Conservation (phyloP, 108 stramenopile genomes). For the Skeletonema marinoi region DNA sequence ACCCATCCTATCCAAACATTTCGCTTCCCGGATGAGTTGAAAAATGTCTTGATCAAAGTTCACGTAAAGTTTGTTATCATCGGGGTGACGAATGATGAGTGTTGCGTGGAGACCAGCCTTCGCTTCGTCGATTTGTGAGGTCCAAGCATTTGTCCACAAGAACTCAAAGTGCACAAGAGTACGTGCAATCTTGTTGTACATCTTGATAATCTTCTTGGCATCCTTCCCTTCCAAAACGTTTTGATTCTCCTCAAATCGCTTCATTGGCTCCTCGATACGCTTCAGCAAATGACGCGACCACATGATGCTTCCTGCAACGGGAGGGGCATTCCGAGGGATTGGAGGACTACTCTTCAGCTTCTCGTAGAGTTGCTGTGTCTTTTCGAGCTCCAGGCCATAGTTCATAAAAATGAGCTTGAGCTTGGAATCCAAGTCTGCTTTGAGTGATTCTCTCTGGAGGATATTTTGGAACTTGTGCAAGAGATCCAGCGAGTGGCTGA, state of each 20-base stretch:
- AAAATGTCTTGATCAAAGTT: constrained; percentile 92
- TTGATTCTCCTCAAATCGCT: constrained; percentile 79
- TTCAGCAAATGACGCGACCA: constrained; percentile 89
- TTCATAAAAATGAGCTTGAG: constrained; percentile 91
- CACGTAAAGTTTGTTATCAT: constrained; percentile 88
- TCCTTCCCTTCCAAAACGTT: constrained; percentile 87
- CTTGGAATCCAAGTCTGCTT: constrained; percentile 86
- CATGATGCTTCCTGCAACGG: constrained; percentile 90
- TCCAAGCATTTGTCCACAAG: constrained; percentile 94
- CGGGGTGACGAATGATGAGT: constrained; percentile 91
- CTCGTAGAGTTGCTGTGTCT: constrained; percentile 91
- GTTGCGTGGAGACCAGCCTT: constrained; percentile 93
- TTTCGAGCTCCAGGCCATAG: constrained; percentile 91
- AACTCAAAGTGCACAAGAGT: constrained; percentile 92
- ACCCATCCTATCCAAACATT: constrained; percentile 91
- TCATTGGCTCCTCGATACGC: constrained; percentile 93
- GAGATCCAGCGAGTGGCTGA: constrained; percentile 82
- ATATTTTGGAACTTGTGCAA: constrained; percentile 86
- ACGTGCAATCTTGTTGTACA: constrained; percentile 92
- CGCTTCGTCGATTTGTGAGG: constrained; percentile 84
- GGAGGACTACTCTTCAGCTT: constrained; percentile 91
- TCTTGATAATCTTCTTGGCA: constrained; percentile 88
- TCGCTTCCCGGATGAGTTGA: constrained; percentile 91
- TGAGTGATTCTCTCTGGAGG: constrained; percentile 86
- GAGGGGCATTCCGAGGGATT: constrained; percentile 85